Conservation (phyloP, 768 basidiomycete genomes). For the Dacryopinax primogenitus region DNA sequence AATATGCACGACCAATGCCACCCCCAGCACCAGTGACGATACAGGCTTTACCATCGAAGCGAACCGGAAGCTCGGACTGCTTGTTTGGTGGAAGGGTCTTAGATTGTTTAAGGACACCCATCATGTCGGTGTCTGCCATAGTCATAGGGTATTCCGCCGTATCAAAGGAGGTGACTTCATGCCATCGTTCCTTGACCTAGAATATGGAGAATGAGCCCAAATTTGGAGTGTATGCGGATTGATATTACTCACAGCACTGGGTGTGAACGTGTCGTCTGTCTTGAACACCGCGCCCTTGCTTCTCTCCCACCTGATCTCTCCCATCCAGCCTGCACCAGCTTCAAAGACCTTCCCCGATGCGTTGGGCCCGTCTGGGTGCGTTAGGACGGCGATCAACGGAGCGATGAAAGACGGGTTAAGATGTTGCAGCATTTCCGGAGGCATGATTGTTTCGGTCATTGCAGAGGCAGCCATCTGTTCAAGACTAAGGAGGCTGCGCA, state of each 20-base stretch:
- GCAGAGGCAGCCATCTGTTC: constrained; percentile 79
- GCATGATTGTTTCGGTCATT: constrained; percentile 94
- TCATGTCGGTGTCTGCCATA: constrained; percentile 48
- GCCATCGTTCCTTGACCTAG: constrained; percentile 74
- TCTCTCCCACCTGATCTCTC: constrained; percentile 88
- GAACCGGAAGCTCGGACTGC: constrained; percentile 55
- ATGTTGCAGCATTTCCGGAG: constrained; percentile 68
- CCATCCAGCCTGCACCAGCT: constrained; percentile 82
- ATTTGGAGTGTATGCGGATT: not conserved
- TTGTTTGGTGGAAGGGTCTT: constrained; percentile 49
- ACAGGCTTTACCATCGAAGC: constrained; percentile 80
- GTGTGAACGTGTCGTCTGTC: constrained; percentile 81
- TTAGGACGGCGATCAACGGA: constrained; percentile 78
- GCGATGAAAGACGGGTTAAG: constrained; percentile 78
- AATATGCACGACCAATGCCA: constrained; percentile 84
- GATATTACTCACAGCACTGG: constrained; percentile 60
- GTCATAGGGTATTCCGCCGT: constrained; percentile 53
- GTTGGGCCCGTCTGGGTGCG: constrained; percentile 70
- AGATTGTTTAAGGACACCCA: constrained; percentile 49
- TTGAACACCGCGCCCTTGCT: constrained; percentile 79
- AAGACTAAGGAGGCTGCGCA: not conserved
- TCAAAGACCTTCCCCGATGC: constrained; percentile 78
- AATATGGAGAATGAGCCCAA: not conserved
- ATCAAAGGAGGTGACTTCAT: constrained; percentile 65
- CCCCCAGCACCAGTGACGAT: constrained; percentile 92